These are phyloP conservation scores for Vigna nakashimae DNA, from an alignment of 306 rosid species.

Conservation along the genomic window DNA sequence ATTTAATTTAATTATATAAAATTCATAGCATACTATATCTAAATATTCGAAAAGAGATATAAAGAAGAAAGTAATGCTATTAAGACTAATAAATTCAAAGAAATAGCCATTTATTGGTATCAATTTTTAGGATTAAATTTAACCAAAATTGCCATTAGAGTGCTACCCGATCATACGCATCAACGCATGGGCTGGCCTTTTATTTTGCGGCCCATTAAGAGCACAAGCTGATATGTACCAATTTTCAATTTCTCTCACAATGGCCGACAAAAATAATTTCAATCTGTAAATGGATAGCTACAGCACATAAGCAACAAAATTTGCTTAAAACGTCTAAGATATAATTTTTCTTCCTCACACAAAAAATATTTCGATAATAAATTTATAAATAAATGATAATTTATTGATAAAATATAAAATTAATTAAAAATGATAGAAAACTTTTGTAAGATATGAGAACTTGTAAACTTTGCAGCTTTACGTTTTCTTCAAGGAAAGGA, in stretches of 20 bases:
- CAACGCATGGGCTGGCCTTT: conserved; percentile 3
- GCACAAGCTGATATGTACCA: neutral
- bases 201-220: neutral
- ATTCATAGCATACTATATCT: too few species aligned
- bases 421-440: neutral
- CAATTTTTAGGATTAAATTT: neutral
- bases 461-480: neutral
- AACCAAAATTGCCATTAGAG: neutral
- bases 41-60: too few species aligned
- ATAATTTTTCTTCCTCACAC: neutral
- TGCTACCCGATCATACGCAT: neutral
- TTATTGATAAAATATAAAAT: too few species aligned
- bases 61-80: too few species aligned
- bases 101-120: too few species aligned
- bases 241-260: neutral
- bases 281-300: neutral
- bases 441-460: neutral
- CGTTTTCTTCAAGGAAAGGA: neutral
- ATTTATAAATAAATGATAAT: too few species aligned
- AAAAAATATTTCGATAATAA: too few species aligned
- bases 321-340: neutral
- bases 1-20: neutral
- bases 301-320: neutral
- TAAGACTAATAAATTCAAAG: too few species aligned
- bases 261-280: neutral